Evolutionary conservation across 139 green algal genomes (phyloP), one percentile per base, ranked within the genome.

Genomic region (Asterochloris erici): DNA sequence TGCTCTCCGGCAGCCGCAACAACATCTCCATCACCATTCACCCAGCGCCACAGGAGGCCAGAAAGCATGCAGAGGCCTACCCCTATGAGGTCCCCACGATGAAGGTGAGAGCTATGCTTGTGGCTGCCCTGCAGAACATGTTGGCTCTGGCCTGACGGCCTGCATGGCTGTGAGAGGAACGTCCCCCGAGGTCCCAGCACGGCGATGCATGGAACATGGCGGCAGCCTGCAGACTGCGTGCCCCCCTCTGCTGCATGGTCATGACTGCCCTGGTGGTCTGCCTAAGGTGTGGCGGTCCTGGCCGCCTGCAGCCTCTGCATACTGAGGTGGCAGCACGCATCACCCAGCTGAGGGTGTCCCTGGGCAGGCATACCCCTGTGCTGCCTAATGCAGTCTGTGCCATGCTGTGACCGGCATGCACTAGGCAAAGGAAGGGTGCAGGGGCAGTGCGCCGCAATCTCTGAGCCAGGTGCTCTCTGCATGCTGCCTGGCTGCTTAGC

Each of bases 1-100:
- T 68, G 14, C 73, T 84, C 14, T n/a, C 77, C 10, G 12, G 27
- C n/a, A 66, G 64, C 38, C 12, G 17, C 23, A 74, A 85, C 75
- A 71, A 0, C 12, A 17, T 85, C 6, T 73, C 38, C 6, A 77
- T 85, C 17, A 74, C n/a, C 10, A 85, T 85, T 13, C 28, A 63
- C 4, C 84, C 88, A 12, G 81, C 85, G 11, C 60, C 71, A 0
- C 6, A 54, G 23, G 82, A 74, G 27, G 84, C 86, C 1, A 63
- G 73, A 14, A 13, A 11, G 12, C 21, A 61, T 19, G 68, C 79
- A 26, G 64, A 81, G 6, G 79, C 60, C 0, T 87, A 85, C 68
- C 85, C 79, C 14, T 90, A 90, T 64, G 23, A 73, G 0, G 85
- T 90, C 23, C 87, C 85, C 14, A 74, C 77, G 9, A 81, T 81